Conservation (phyloP, 805 yeast genomes). For the Cyberlindnera euphorbiiphila region DNA sequence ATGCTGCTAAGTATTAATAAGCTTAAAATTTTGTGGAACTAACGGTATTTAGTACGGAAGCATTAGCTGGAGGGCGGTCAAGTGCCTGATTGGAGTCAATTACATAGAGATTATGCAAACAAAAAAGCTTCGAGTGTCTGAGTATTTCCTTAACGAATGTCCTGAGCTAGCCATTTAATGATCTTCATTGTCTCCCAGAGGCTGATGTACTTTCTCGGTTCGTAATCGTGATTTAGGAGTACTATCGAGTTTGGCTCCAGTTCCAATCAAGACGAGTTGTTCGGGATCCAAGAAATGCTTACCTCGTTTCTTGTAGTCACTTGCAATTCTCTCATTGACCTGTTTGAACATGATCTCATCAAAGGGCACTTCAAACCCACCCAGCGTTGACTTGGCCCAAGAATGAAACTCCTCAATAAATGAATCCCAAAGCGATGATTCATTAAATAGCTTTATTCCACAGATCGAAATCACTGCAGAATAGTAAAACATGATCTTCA, state of each 20-base stretch:
- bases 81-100: too few relatives aligned
- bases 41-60: too few relatives aligned
- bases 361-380: constrained; percentile 20
- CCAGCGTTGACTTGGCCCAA: constrained; percentile 2
- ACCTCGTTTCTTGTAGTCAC: constrained; percentile 9
- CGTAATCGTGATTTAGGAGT: too few relatives aligned
- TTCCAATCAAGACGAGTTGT: constrained; percentile 13
- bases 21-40: too few relatives aligned
- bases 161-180: too few relatives aligned
- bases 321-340: constrained; percentile 11
- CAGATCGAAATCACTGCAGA: constrained; percentile 22
- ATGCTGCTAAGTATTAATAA: too few relatives aligned
- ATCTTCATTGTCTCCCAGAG: too few relatives aligned
- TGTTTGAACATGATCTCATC: constrained; percentile 19
- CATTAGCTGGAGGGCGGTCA: too few relatives aligned
- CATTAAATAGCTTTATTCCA: constrained; percentile 20
- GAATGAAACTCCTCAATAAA: constrained; percentile 16
- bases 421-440: constrained; percentile 21
- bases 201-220: too few relatives aligned
- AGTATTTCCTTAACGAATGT: too few relatives aligned
- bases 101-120: too few relatives aligned
- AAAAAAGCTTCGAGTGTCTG: too few relatives aligned
- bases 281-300: constrained; percentile 15
- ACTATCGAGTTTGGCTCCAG: constrained; percentile 10
- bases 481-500: constrained; percentile 22